Evolutionary conservation across 495 filamentous ascomycete genomes (phyloP), one percentile per base, ranked within the genome.

Genomic region (Aspergillus baeticus): DNA sequence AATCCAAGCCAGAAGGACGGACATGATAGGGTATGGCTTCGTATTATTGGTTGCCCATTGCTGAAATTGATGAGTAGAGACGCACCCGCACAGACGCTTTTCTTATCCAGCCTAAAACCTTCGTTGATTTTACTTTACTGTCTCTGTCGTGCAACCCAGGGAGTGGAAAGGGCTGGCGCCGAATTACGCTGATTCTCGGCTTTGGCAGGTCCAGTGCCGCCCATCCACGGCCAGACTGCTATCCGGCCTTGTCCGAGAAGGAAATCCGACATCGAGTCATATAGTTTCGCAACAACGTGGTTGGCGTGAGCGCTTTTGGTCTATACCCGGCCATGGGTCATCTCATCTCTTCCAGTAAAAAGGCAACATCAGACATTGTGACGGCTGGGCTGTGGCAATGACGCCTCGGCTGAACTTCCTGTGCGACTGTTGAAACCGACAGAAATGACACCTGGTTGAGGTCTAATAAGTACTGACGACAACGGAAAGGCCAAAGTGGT

Each of bases 51-150:
- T 21, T 13, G 13, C 15, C 20, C 10, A 14, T 34, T 20, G 20
- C 34, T 48, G 34, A 36, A 50, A 38, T 7, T 50, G 47, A 50
- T n/a, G n/a, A n/a, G n/a, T 50, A n/a, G 26, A 38, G 34, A 50
- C 8, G 34, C 34, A 23, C 31, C 14, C 46, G 47, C 47, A 50
- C 47, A 50, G 47, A 50, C 47, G 22, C 6, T n/a, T n/a, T n/a
- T n/a, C 20, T 8, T 29, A 10, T 15, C 34, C 18, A 26, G 47
- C 21, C 47, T 37, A 50, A 29, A 50, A 5, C 26, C 33, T 50
- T 37, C 34, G 33, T 50, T 37, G 47, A 26, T 38, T 50, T 50
- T 17, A 22, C 34, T 4, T 29, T 29, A 29, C 26, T 29, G 26
- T 29, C 47, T 45, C 42, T 50, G 47, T 14, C 20, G 47, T 50